Conservation (phyloP, 768 basidiomycete genomes). For the Candolleomyces aberdarensis region DNA sequence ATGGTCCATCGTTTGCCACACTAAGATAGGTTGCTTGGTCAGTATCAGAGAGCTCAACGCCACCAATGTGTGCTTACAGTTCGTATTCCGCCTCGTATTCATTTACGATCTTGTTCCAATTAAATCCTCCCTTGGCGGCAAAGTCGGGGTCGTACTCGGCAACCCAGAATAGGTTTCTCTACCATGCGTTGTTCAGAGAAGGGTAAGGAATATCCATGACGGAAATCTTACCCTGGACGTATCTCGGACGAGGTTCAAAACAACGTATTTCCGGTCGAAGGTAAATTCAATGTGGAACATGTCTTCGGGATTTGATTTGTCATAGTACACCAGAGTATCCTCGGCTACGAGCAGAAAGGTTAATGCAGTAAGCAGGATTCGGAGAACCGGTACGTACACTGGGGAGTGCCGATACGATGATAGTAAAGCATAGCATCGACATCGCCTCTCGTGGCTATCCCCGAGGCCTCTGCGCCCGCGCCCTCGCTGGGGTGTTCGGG, state of each 20-base stretch:
- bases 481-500: slow-evolving; percentile 48
- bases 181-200: neutral
- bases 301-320: slow-evolving; percentile 61
- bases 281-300: slow-evolving; percentile 57
- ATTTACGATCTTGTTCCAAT: slow-evolving; percentile 70
- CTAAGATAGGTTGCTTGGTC: slow-evolving; percentile 30
- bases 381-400: slow-evolving; percentile 41
- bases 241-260: slow-evolving; percentile 54
- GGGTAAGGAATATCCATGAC: neutral
- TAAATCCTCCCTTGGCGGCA: slow-evolving; percentile 56
- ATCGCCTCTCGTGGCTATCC: slow-evolving; percentile 58
- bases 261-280: slow-evolving; percentile 65
- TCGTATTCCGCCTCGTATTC: slow-evolving; percentile 66
- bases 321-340: slow-evolving; percentile 65
- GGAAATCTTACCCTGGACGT: slow-evolving; percentile 52
- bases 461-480: slow-evolving; percentile 51
- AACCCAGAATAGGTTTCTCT: slow-evolving; percentile 78
- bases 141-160: slow-evolving; percentile 57
- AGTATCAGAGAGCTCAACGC: neutral
- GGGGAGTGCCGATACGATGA: slow-evolving; percentile 68
- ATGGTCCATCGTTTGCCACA: slow-evolving; percentile 59
- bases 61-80: slow-evolving; percentile 42
- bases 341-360: slow-evolving; percentile 40
- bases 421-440: slow-evolving; percentile 74
- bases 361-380: slow-evolving; percentile 3